Conservation (phyloP, 768 basidiomycete genomes). For the Suillus plorans region DNA sequence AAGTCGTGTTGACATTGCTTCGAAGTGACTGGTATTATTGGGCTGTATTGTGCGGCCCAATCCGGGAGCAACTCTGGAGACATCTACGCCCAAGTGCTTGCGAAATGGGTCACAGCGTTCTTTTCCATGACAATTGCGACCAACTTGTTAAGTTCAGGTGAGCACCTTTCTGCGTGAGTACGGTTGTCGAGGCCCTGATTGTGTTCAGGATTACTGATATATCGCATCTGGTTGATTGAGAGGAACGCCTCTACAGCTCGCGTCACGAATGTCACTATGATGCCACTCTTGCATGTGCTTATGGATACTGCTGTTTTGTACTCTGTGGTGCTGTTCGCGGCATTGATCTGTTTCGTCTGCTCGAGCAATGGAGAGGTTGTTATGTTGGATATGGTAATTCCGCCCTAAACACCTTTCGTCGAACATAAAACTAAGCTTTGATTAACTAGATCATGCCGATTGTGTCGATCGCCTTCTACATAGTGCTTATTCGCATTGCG, state of each 20-base stretch:
- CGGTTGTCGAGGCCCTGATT: not conserved
- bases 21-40: not conserved
- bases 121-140: not conserved
- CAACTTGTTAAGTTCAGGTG: not conserved
- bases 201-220: not conserved
- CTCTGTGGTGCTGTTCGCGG: not conserved
- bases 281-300: not conserved
- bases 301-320: not conserved
- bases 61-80: not conserved
- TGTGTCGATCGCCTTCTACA: not conserved
- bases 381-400: not conserved
- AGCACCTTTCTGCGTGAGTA: not conserved
- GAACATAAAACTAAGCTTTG: not conserved
- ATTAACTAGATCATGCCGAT: not conserved
- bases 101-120: not conserved
- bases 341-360: not conserved
- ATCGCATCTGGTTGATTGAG: not conserved
- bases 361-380: not conserved
- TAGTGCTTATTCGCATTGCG: not conserved
- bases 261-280: not conserved
- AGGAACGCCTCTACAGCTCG: not conserved
- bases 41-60: not conserved
- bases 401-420: not conserved
- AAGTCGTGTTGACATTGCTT: not conserved
- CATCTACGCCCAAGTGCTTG: not conserved